Evolutionary conservation across 2,329 filamentous ascomycete species (phyloP).

Genomic region (Mycocentrospora acerina): DNA sequence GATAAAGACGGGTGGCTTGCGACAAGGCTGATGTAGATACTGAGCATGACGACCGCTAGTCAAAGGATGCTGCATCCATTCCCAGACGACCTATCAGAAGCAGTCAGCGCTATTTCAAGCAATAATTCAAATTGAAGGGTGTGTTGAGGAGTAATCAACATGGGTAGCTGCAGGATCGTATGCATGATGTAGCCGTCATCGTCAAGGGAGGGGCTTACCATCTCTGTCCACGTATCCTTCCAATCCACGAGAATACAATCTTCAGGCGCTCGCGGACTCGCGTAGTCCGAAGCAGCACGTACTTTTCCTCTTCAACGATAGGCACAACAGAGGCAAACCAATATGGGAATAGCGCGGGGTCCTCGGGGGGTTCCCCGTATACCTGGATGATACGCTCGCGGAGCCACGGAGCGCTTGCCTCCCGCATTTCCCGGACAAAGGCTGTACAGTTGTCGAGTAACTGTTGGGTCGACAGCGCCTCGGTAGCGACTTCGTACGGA

Average conservation of each 20-base stretch:
- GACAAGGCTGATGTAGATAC: conserved; percentile 19
- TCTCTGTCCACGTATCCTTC: conserved; percentile 67
- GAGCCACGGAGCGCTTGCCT: conserved; percentile 72
- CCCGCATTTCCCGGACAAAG: conserved; percentile 70
- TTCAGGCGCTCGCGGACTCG: conserved; percentile 82
- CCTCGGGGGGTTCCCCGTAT: conserved; percentile 75
- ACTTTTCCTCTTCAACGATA: conserved; percentile 76
- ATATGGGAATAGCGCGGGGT: conserved; percentile 79
- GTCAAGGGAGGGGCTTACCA: conserved; percentile 60
- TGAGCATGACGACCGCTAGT: conserved; percentile 28
- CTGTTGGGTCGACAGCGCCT: conserved; percentile 67
- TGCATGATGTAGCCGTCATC: background rate
- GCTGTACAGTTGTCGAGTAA: conserved; percentile 65
- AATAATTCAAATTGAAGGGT: conserved; percentile 1
- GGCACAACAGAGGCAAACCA: conserved; percentile 87
- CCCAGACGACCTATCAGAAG: conserved; percentile 28
- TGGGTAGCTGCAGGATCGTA: background rate
- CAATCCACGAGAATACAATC: conserved; percentile 78
- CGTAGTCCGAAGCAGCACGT: conserved; percentile 68
- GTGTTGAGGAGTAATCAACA: conserved; percentile 1
- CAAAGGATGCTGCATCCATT: conserved; percentile 38
- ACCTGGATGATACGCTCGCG: conserved; percentile 69
- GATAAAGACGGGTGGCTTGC: background rate
- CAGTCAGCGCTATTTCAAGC: conserved; percentile 8
- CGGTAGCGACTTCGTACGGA: conserved; percentile 43